Base-by-base conservation (phyloP, 768 basidiomycete genomes). In the Podaxis sp. region DNA sequence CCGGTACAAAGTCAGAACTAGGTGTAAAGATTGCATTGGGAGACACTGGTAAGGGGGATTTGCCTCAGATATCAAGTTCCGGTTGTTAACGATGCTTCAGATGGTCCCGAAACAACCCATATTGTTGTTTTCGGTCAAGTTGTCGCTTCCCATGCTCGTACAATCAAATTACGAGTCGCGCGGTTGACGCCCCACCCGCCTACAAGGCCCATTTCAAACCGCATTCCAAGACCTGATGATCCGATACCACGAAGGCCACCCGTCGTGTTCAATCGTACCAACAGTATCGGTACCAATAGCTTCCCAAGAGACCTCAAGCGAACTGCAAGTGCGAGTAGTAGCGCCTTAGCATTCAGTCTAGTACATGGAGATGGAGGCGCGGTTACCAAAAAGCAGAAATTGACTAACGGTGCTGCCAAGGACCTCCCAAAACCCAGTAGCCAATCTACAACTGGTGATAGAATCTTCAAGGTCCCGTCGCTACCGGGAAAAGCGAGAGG, bases 201-300 rank as follows among this genome's bases (percentile, higher is more conserved):
- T 76, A 80, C 51, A 19, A 68, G 66, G 22, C 36, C 54, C 27
- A 77, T 76, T 0, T 65, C 71, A 37, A 68, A 62, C 37, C 73
- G 71, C 57, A 56, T 72, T 15, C 71, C 79, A 9, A 68, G 91
- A 38, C 91, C 91, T 0, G 91, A 93, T 64, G 91, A 93, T 64
- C 91, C 90, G 0, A 90, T 86, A 4, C 91, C 91, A 7, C 88
- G 91, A 17, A 78, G 80, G 29, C 89, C 90, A 0, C 88, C 89
- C 6, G 59, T 77, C 50, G 65, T 75, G 51, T 77, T 80, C 50
- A 67, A 69, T 22, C 71, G 71, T 40, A 61, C 66, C 66, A 47
- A 64, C 1, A 69, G 66, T 50, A 12, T 67, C 2, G 64, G 67
- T 25, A 59, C 38, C 22, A 64, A 62, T 24, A 67, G 50, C 53